Evolutionary conservation across 805 yeast genomes (phyloP), one percentile per base, ranked within the genome.

Genomic region (Metschnikowia kofuensis): DNA sequence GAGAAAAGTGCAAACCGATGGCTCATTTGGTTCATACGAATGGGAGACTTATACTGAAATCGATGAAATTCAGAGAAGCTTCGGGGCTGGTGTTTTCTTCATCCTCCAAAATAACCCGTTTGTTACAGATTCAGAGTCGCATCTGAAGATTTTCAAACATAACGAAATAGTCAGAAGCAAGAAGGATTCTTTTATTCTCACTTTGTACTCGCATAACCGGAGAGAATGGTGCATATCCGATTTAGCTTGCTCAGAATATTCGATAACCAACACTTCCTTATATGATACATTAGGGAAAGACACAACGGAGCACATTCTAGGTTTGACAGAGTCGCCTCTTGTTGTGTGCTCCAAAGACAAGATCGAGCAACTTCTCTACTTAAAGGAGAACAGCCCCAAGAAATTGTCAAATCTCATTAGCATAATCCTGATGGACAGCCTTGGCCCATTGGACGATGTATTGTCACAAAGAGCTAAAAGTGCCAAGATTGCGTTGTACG

Each of bases 391-490:
- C 14, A 44, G 55, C 51, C 64, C 69, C 21, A 21, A 21, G 6
- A 50, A 61, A 12, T 66, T 79, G 48, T 64, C 62, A 30, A 52
- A 54, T 51, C 60, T 85, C 48, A 79, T 80, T 55, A 70, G 80
- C 27, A 62, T 86, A 46, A 70, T 85, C 15, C 78, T 82, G 41
- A 75, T 82, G 70, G 88, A 84, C 31, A 51, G 56, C 6, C 44
- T 55, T 27, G 36, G 47, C 11, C 30, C 51, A 6, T 35, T 44
- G 39, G 60, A 59, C 44, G 46, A 30, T 14, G 30, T 34, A 8
- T 39, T 61, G 36, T 42, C 52, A 9, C 52, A 48, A 14, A 39
- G 34, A n/a, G 55, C 57, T 14, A 54, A 53, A 31, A 52, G 49
- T 7, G 47, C 49, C 30, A 56, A 57, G 6, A 54, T 70, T 21